A percentile compares a stretch with the other conserved stretches of the same genome.
Evolutionary conservation across 2,329 filamentous ascomycete species (phyloP).

Genomic region (Fusarium sp.): DNA sequence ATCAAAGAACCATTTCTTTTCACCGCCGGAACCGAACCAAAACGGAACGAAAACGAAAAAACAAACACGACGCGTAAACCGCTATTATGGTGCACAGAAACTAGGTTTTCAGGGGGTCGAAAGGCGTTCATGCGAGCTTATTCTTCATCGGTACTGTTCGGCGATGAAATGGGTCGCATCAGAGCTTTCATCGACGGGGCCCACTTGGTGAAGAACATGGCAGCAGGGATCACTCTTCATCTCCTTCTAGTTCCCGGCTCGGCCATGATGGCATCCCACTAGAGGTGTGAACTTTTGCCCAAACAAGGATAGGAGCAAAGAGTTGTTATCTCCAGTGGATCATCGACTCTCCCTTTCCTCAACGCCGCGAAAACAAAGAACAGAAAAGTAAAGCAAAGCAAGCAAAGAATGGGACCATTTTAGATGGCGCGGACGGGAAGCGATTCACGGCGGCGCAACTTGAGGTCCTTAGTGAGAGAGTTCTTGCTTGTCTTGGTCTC

Average conservation of each 20-base stretch:
- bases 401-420: not conserved
- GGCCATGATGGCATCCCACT: slow-evolving; percentile 3
- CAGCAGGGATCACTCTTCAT: slow-evolving; percentile 26
- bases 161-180: slow-evolving; percentile 41
- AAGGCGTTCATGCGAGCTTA: slow-evolving; percentile 36
- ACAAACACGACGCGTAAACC: not conserved
- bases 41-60: not conserved
- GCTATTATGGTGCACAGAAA: not conserved
- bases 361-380: not conserved
- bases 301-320: slow-evolving; percentile 6
- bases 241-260: slow-evolving; percentile 8
- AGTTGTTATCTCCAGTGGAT: not conserved
- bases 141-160: slow-evolving; percentile 36
- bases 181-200: slow-evolving; percentile 22
- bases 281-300: not conserved
- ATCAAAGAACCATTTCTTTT: slow-evolving; percentile 11
- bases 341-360: not conserved
- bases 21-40: not conserved
- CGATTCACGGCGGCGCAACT: slow-evolving; percentile 44
- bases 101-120: slow-evolving; percentile 29
- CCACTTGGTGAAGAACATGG: slow-evolving; percentile 37
- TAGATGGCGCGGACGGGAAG: slow-evolving; percentile 51
- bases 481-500: slow-evolving; percentile 48
- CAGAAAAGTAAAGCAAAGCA: not conserved
- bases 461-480: slow-evolving; percentile 48